phyloP scores from a whole-genome alignment of 345 rosid genomes.

The Lepidium aucheri region DNA sequence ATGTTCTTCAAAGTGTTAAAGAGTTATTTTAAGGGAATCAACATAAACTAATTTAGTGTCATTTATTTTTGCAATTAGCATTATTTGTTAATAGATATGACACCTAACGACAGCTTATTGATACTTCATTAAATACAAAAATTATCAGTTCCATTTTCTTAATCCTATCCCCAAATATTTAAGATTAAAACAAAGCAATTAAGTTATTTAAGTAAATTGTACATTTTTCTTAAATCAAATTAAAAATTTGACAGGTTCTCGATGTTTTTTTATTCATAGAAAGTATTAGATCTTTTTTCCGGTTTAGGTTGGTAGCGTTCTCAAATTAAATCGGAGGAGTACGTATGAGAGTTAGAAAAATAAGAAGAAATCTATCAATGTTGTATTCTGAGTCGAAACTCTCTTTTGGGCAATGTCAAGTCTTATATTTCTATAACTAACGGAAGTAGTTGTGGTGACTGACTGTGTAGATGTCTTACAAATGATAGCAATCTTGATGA shows the following conservation, averaged over 20 bases:
- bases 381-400: no score
- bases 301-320: no score
- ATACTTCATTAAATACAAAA: not conserved
- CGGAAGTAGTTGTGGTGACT: no score
- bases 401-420: no score
- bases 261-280: no score
- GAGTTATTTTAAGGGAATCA: slow-evolving; percentile 10
- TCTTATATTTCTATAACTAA: no score
- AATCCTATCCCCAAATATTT: not conserved
- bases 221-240: not conserved
- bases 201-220: not conserved
- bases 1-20: slow-evolving; percentile 21
- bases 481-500: no score
- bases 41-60: slow-evolving; percentile 7
- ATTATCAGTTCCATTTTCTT: not conserved
- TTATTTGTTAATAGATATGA: not conserved
- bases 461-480: no score
- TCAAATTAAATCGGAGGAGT: no score
- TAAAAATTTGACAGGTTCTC: not conserved
- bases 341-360: no score
- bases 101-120: slow-evolving; percentile 24
- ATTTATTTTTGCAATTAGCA: slow-evolving; percentile 12
- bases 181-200: not conserved
- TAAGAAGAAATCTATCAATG: no score
- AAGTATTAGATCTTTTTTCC: no score